Evolutionary conservation across 495 filamentous ascomycete genomes (phyloP).

Genomic region (Diplogelasinospora grovesii): DNA sequence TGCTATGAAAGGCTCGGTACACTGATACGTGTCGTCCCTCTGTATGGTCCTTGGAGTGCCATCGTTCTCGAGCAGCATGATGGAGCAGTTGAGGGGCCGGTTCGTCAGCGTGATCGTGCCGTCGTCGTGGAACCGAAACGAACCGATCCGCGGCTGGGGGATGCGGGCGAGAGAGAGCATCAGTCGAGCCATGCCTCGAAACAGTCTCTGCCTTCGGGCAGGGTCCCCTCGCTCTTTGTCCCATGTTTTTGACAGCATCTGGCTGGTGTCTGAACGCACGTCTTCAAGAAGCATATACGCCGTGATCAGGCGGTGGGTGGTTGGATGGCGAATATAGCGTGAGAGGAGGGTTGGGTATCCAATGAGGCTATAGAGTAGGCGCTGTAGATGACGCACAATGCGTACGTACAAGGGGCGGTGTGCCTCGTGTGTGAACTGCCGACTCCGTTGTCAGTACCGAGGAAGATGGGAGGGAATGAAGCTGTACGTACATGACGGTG

Average conservation of each 20-base stretch:
- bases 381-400: slow-evolving; percentile 3
- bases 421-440: slow-evolving; percentile 11
- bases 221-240: slow-evolving; percentile 12
- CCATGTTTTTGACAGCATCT: slow-evolving; percentile 33
- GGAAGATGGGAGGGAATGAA: background rate
- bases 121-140: slow-evolving; percentile 25
- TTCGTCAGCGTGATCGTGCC: slow-evolving; percentile 27
- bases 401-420: slow-evolving; percentile 14
- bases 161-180: slow-evolving; percentile 27
- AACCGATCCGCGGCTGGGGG: slow-evolving; percentile 29
- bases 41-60: slow-evolving; percentile 22
- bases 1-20: slow-evolving; percentile 19
- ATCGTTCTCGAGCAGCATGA: slow-evolving; percentile 30
- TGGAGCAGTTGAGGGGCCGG: slow-evolving; percentile 22
- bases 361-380: slow-evolving; percentile 7
- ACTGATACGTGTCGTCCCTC: slow-evolving; percentile 19
- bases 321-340: slow-evolving; percentile 8
- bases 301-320: slow-evolving; percentile 2
- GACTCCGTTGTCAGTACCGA: no score
- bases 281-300: slow-evolving; percentile 23
- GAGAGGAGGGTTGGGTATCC: slow-evolving; percentile 9
- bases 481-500: slow-evolving; percentile 9
- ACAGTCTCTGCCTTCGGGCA: slow-evolving; percentile 20
- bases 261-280: slow-evolving; percentile 13
- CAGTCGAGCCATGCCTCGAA: slow-evolving; percentile 21